Evolutionary conservation across 1,284 basidiomycete genomes (phyloP), one percentile per base, ranked within the genome.

Genomic region (Leccinum proliferum): DNA sequence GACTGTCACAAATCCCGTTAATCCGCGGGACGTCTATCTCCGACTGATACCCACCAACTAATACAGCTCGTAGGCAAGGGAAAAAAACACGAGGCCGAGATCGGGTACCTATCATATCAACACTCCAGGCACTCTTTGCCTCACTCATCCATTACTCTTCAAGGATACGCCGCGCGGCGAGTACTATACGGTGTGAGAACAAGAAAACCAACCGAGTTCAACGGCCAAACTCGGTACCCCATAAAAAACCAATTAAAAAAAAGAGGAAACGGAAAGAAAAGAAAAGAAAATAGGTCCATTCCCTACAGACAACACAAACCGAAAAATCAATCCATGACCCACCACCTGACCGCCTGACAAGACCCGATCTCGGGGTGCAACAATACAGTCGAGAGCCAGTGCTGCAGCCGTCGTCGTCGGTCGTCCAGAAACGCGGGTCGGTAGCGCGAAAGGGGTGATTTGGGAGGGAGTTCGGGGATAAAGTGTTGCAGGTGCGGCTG

Each of bases 281-380:
- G 39, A 14, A 43, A n/a, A 9, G 43, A 48, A 25, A 25, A 25
- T 3, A 11, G 46, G 46, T 21, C 46, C 46, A 48, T 21, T 18
- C 46, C 46, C 18, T 41, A 4, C 7, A n/a, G 15, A 18, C 8
- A 46, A 5, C 21, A 48, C 18, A 21, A 48, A 21, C n/a, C 18
- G 10, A 21, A 21, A 21, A 12, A 48, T 72, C 68, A 86, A 57
- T 82, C 77, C 72, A 86, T 83, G 34, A 92, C 82, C 90, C 89
- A 92, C 58, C 77, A 70, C 64, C 84, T 74, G 5, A 89, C 86
- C 2, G 81, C 81, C 59, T 83, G 78, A 57, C 79, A 84, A 0
- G 82, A 84, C 1, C 90, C 90, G 12, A 90, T 77, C 50, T 90
- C 87, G 2, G 90, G 90, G 67, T 92, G 89, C 1, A 92, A 77